A percentile compares a stretch with the other conserved stretches of the same genome.
Conservation (phyloP, 345 rosid species). For the Microcos paniculata region DNA sequence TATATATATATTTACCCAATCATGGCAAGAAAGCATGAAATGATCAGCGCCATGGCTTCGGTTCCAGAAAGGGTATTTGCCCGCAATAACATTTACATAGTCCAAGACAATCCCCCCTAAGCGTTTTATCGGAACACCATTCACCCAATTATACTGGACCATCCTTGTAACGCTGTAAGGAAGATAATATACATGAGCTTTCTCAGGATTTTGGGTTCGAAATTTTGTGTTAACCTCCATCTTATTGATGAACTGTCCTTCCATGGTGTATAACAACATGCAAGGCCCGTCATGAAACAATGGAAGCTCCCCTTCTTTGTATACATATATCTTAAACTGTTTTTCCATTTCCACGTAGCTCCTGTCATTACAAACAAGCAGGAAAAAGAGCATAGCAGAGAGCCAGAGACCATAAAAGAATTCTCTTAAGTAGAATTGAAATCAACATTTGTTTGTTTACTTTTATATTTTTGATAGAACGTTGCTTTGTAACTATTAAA, state of each 20-base stretch:
- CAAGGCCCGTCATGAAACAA: constrained; percentile 89
- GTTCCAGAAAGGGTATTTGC: constrained; percentile 66
- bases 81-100: constrained; percentile 53
- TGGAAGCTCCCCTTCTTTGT: constrained; percentile 84
- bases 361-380: constrained; percentile 31
- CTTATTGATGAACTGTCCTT: constrained; percentile 68
- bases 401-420: no score
- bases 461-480: no score
- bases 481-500: no score
- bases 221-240: constrained; percentile 41
- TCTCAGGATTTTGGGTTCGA: constrained; percentile 59
- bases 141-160: constrained; percentile 64
- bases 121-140: constrained; percentile 39
- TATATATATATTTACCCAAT: constrained; percentile 49
- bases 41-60: constrained; percentile 83
- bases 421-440: no score
- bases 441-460: no score
- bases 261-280: constrained; percentile 80
- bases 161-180: constrained; percentile 79
- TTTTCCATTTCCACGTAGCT: constrained; percentile 94
- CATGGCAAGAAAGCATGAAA: constrained; percentile 89
- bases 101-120: constrained; percentile 60
- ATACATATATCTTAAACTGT: constrained; percentile 65
- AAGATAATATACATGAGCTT: constrained; percentile 69
- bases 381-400: neutral